A percentile compares a stretch with the other conserved stretches of the same genome.
These are phyloP conservation scores for Umbilicus rupestris DNA, from an alignment of 164 flowering plant genomes.

Conservation along the genomic window DNA sequence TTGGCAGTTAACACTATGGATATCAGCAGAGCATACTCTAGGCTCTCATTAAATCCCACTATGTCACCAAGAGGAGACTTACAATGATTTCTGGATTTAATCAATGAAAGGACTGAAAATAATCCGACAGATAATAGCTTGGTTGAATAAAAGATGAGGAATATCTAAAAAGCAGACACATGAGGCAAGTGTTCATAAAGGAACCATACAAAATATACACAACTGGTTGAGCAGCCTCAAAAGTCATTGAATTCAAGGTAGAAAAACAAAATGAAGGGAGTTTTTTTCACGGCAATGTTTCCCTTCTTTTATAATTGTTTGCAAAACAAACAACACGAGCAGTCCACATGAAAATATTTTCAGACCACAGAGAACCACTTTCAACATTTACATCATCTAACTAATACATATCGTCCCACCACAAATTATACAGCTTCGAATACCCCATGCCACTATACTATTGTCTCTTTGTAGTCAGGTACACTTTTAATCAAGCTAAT, in stretches of 20 bases:
- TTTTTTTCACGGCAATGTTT: neutral
- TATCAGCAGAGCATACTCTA: neutral
- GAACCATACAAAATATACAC: neutral
- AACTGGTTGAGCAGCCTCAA: neutral
- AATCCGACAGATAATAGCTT: neutral
- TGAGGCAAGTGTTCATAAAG: neutral
- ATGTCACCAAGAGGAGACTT: neutral
- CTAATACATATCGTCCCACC: too few relatives aligned
- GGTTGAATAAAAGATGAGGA: neutral
- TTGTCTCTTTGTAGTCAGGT: too few relatives aligned
- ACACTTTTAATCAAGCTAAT: neutral
- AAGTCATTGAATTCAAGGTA: neutral
- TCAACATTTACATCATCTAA: too few relatives aligned
- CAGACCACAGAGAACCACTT: neutral
- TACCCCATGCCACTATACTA: too few relatives aligned
- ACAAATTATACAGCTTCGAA: too few relatives aligned
- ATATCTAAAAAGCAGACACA: neutral
- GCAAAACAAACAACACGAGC: neutral
- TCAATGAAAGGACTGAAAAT: neutral
- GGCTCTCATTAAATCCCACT: neutral
- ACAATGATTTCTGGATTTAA: neutral
- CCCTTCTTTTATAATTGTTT: neutral
- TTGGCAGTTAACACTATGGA: neutral
- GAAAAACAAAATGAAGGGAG: neutral
- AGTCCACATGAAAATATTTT: neutral